Conservation (phyloP, 2,329 filamentous ascomycete species). For the Orbilia javanica region DNA sequence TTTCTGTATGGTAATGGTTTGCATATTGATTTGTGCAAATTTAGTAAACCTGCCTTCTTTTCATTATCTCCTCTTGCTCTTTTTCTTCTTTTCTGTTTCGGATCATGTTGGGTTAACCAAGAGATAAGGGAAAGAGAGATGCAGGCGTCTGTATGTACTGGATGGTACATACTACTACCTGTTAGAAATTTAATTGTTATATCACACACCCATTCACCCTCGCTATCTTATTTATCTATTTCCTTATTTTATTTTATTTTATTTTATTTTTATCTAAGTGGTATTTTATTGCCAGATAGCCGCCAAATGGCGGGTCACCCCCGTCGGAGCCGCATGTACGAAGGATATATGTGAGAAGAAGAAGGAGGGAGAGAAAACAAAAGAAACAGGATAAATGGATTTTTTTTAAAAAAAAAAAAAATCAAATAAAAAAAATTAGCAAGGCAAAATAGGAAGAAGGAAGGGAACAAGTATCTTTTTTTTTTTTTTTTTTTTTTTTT, state of each 20-base stretch:
- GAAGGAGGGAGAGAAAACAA: not conserved
- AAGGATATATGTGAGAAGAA: not conserved
- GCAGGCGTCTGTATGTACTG: not conserved
- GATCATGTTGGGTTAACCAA: not conserved
- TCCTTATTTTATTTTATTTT: not conserved
- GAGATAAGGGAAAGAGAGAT: conserved; percentile 14
- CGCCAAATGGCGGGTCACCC: conserved; percentile 17
- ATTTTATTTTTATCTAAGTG: not conserved
- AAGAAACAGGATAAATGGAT: no score
- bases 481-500: no score
- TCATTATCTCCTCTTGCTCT: not conserved
- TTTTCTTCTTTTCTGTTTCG: not conserved
- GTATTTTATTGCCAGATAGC: conserved; percentile 1
- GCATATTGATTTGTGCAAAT: conserved; percentile 50
- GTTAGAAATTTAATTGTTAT: no score
- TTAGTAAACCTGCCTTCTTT: no score
- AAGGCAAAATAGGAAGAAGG: no score
- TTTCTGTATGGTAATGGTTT: conserved; percentile 55
- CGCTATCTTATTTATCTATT: no score
- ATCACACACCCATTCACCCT: no score
- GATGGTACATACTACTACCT: no score
- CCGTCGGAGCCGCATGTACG: not conserved
- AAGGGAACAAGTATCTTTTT: no score
- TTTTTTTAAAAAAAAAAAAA: no score
- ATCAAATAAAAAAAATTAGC: no score